Evolutionary conservation across 2,329 filamentous ascomycete genomes (phyloP).

Genomic region (Botrytis byssoidea): DNA sequence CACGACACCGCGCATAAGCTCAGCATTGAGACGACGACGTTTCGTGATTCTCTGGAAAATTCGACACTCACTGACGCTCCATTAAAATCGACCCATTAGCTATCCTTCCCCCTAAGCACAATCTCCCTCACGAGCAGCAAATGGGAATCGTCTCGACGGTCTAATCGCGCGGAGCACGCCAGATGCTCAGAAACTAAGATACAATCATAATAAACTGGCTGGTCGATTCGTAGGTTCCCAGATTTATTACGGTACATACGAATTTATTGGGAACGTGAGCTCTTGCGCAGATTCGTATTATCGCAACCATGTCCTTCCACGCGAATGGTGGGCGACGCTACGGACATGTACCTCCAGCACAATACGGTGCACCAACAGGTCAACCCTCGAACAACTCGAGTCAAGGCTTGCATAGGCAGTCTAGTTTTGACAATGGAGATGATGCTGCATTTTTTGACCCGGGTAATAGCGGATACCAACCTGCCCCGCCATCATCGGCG

Average conservation of each 20-base stretch:
- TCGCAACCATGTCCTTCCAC: conserved; percentile 57
- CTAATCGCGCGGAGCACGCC: conserved; percentile 13
- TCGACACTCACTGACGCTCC: neutral
- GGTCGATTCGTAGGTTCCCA: neutral
- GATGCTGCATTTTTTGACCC: conserved; percentile 57
- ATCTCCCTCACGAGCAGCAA: conserved; percentile 22
- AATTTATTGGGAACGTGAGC: neutral
- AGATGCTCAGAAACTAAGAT: neutral
- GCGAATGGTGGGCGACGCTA: conserved; percentile 60
- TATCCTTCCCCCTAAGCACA: neutral
- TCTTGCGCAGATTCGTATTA: neutral
- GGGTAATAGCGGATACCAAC: conserved; percentile 37
- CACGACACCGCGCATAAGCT: conserved; percentile 21
- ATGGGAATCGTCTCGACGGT: conserved; percentile 26
- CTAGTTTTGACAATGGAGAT: conserved; percentile 76
- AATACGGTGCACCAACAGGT: conserved; percentile 51
- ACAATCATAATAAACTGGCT: conserved; percentile 2
- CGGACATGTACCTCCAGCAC: conserved; percentile 64
- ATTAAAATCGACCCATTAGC: neutral
- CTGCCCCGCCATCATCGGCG: conserved; percentile 33
- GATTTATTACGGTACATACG: neutral
- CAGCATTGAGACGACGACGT: neutral
- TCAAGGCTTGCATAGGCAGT: conserved; percentile 49
- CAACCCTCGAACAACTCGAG: conserved; percentile 41
- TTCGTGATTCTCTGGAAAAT: neutral